Evolutionary conservation across 495 filamentous ascomycete genomes (phyloP).

Genomic region (Daldinia concentrica): DNA sequence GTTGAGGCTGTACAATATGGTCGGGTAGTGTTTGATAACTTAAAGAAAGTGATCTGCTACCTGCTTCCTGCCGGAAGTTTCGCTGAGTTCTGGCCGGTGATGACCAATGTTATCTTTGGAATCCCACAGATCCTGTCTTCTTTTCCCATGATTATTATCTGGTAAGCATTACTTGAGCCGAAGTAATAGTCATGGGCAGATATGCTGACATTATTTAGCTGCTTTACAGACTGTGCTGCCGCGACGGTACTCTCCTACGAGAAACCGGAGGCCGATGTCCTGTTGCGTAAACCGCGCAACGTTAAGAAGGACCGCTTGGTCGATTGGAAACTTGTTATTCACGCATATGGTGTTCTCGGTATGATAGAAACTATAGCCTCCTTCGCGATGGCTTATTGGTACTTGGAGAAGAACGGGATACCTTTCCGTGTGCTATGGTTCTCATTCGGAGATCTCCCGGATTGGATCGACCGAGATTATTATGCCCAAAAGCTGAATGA

Average conservation of each 20-base stretch:
- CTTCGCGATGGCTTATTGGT: constrained; percentile 74
- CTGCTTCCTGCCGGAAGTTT: constrained; percentile 74
- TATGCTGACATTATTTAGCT: constrained; percentile 51
- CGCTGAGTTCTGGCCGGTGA: constrained; percentile 76
- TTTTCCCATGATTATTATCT: constrained; percentile 76
- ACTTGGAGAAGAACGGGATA: constrained; percentile 66
- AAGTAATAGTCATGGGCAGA: too few relatives aligned
- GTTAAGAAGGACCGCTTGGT: constrained; percentile 69
- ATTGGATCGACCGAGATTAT: constrained; percentile 57
- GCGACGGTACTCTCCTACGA: constrained; percentile 77
- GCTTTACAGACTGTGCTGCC: constrained; percentile 73
- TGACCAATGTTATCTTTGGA: constrained; percentile 73
- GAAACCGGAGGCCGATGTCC: constrained; percentile 73
- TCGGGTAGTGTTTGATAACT: constrained; percentile 73
- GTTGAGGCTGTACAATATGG: constrained; percentile 74
- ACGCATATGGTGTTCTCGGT: constrained; percentile 71
- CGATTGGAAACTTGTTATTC: constrained; percentile 69
- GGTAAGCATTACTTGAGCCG: constrained; percentile 32
- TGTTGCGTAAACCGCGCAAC: constrained; percentile 67
- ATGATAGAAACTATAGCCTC: constrained; percentile 66
- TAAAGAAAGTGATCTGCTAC: constrained; percentile 77
- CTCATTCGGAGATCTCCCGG: constrained; percentile 61
- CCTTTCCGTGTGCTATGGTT: constrained; percentile 68
- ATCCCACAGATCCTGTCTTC: constrained; percentile 72
- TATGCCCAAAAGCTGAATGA: constrained; percentile 61